Conservation (phyloP, 768 basidiomycete species). For the Naganishia randhawae region DNA sequence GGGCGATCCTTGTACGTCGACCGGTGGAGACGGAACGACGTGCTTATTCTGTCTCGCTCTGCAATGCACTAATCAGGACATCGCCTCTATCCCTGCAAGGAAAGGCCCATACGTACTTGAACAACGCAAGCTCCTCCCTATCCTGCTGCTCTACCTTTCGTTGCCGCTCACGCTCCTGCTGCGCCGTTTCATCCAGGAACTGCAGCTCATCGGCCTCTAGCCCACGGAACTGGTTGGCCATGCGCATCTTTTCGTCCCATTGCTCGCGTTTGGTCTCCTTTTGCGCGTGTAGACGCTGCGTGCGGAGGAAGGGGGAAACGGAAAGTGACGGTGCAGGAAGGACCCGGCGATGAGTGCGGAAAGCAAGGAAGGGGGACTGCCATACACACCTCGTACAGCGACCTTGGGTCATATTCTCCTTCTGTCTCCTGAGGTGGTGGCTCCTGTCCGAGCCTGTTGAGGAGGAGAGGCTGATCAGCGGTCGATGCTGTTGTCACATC, state of each 20-base stretch:
- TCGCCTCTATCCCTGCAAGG: neutral
- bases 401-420: conserved; percentile 48
- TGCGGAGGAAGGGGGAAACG: neutral
- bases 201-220: conserved; percentile 51
- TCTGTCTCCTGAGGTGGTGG: conserved; percentile 46
- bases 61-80: conserved; percentile 23
- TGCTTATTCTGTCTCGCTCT: conserved; percentile 3
- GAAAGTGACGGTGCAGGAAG: neutral
- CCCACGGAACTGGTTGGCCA: conserved; percentile 53
- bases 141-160: conserved; percentile 38
- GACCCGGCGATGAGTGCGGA: neutral
- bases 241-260: conserved; percentile 53
- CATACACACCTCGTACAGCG: conserved; percentile 47
- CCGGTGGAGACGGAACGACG: neutral
- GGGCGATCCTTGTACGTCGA: conserved; percentile 32
- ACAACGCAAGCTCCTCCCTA: conserved; percentile 45
- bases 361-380: neutral
- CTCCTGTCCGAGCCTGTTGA: conserved; percentile 49
- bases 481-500: neutral
- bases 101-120: conserved; percentile 43
- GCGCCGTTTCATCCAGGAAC: conserved; percentile 46
- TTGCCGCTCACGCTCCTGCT: conserved; percentile 43
- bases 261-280: conserved; percentile 51
- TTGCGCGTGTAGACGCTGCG: conserved; percentile 16
- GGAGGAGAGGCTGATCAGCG: neutral